Conservation (phyloP, 305 asterid species). For the Rubia tinctorum region DNA sequence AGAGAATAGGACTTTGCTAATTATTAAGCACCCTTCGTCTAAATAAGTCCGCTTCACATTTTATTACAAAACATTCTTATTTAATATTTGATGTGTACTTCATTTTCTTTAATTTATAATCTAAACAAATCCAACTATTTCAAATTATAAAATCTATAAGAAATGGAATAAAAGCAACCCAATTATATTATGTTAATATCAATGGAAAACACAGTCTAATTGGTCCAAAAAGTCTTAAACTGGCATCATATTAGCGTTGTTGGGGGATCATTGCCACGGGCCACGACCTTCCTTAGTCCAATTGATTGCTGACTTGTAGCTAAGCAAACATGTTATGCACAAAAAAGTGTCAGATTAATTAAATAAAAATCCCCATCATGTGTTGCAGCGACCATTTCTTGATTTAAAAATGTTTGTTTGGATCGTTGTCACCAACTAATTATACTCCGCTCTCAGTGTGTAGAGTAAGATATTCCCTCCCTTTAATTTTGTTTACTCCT, state of each 20-base stretch:
- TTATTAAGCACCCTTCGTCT: too few species aligned
- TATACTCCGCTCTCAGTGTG: background rate
- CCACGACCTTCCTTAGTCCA: background rate
- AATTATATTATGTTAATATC: too few species aligned
- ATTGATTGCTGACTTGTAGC: background rate
- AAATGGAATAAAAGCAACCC: too few species aligned
- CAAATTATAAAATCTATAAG: too few species aligned
- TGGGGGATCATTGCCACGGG: conserved; percentile 11
- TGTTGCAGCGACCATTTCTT: background rate
- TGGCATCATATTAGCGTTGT: background rate
- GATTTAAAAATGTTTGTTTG: background rate
- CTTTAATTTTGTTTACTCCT: too few species aligned
- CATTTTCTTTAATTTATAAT: too few species aligned
- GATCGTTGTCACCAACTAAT: conserved; percentile 11
- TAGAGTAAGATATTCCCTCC: conserved; percentile 11
- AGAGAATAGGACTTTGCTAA: too few species aligned
- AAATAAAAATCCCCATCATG: background rate
- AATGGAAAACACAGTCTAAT: background rate
- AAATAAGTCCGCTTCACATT: too few species aligned
- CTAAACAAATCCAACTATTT: too few species aligned
- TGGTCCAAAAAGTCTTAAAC: background rate
- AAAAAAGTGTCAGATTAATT: background rate
- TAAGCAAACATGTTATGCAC: conserved; percentile 5
- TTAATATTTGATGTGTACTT: too few species aligned
- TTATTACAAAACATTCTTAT: too few species aligned